Evolutionary conservation across 2,329 filamentous ascomycete species (phyloP).

Genomic region (Rutstroemia sydowiana): DNA sequence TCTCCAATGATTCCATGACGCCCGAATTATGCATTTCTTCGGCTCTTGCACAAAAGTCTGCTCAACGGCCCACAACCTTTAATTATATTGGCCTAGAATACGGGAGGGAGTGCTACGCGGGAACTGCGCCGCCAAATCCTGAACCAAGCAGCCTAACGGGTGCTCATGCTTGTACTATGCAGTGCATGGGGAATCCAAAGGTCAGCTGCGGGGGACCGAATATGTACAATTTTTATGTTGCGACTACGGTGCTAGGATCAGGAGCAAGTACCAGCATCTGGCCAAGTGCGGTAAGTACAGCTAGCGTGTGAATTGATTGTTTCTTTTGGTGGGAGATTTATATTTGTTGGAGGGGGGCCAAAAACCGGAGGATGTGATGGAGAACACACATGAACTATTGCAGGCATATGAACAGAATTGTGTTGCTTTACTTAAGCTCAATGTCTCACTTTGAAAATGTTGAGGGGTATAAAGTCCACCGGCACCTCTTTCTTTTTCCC

Average conservation of each 20-base stretch:
- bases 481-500: too few species aligned
- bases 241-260: constrained; percentile 11
- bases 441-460: too few species aligned
- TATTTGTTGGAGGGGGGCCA: too few species aligned
- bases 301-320: not conserved
- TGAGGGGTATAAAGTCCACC: too few species aligned
- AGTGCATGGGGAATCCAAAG: constrained; percentile 13
- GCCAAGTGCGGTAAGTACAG: not conserved
- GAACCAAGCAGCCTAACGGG: constrained; percentile 10
- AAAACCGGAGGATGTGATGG: too few species aligned
- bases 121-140: constrained; percentile 17
- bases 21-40: constrained; percentile 31
- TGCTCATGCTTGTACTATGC: constrained; percentile 15
- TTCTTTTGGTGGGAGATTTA: too few species aligned
- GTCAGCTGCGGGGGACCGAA: constrained; percentile 30
- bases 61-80: constrained; percentile 24
- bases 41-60: constrained; percentile 25
- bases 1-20: constrained; percentile 30
- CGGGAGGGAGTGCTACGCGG: constrained; percentile 31
- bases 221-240: constrained; percentile 32
- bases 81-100: constrained; percentile 30
- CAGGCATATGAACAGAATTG: too few species aligned
- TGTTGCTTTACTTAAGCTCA: too few species aligned
- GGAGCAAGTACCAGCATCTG: not conserved
- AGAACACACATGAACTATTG: too few species aligned